phyloP scores from a whole-genome alignment of 2,329 filamentous ascomycete genomes.

The Aurifilum marmelostoma region DNA sequence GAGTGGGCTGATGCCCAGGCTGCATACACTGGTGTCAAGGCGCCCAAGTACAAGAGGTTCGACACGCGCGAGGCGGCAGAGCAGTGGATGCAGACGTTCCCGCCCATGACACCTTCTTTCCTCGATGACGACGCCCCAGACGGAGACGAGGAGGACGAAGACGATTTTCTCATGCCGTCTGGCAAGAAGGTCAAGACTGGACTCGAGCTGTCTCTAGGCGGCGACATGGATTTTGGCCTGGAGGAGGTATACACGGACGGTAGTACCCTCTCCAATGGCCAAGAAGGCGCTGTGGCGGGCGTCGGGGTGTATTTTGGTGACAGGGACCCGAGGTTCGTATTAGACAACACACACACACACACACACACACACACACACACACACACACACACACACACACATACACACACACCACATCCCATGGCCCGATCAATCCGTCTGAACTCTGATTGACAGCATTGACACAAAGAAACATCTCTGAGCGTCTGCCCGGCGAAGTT shows the following conservation, averaged over 20 bases:
- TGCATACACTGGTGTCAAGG: constrained; percentile 74
- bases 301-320: constrained; percentile 67
- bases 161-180: constrained; percentile 38
- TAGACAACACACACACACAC: constrained; percentile 8
- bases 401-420: too few relatives aligned
- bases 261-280: constrained; percentile 63
- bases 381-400: neutral
- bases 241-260: constrained; percentile 65
- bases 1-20: constrained; percentile 71
- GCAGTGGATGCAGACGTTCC: constrained; percentile 66
- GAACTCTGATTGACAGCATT: constrained; percentile 28
- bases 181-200: constrained; percentile 39
- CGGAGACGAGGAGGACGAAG: constrained; percentile 33
- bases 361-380: neutral
- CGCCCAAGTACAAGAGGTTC: constrained; percentile 72
- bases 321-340: constrained; percentile 54
- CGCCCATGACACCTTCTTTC: constrained; percentile 42
- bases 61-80: constrained; percentile 72
- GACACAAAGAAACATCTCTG: constrained; percentile 69
- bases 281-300: constrained; percentile 57
- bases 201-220: constrained; percentile 15
- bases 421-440: neutral
- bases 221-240: constrained; percentile 36
- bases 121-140: constrained; percentile 29
- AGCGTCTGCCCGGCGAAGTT: constrained; percentile 69